phyloP scores from a whole-genome alignment of 2,329 filamentous ascomycete genomes.

The Cercospora beticola region DNA sequence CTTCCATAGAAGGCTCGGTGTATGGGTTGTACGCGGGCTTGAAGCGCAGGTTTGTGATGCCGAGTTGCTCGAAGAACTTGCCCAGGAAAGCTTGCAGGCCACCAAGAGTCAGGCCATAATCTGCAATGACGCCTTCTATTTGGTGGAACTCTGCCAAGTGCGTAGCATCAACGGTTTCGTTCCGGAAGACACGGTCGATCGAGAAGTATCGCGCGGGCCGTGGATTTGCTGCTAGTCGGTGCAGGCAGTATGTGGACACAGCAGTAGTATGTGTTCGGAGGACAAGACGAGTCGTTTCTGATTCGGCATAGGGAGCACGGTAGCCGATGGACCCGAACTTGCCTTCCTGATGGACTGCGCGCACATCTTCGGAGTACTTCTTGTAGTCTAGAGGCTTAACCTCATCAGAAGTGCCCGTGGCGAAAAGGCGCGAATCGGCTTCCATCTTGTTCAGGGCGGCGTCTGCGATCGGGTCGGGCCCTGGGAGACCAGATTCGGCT shows the following conservation, averaged over 20 bases:
- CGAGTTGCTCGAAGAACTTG: conserved; percentile 95
- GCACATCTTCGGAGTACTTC: conserved; percentile 84
- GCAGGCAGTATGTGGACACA: conserved; percentile 84
- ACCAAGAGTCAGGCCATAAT: conserved; percentile 88
- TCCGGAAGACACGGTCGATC: conserved; percentile 96
- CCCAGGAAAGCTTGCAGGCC: conserved; percentile 93
- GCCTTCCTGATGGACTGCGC: conserved; percentile 82
- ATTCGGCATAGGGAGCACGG: conserved; percentile 86
- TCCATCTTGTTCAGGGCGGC: conserved; percentile 52
- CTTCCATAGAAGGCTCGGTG: conserved; percentile 96
- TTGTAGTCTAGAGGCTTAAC: conserved; percentile 63
- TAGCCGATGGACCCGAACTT: conserved; percentile 96
- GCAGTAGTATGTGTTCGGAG: conserved; percentile 96
- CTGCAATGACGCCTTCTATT: conserved; percentile 96
- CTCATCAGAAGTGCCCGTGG: conserved; percentile 33
- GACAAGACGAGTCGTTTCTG: conserved; percentile 83
- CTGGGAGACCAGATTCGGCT: conserved; percentile 65
- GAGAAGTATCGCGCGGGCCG: conserved; percentile 95
- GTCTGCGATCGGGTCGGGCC: conserved; percentile 54
- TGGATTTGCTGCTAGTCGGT: conserved; percentile 80
- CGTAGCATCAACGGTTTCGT: conserved; percentile 95
- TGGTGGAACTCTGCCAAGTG: conserved; percentile 98
- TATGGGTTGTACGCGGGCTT: conserved; percentile 97
- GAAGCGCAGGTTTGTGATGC: conserved; percentile 81
- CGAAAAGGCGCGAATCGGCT: conserved; percentile 51